Conservation (phyloP, 257 asterid species). For the Solanum habrochaites region DNA sequence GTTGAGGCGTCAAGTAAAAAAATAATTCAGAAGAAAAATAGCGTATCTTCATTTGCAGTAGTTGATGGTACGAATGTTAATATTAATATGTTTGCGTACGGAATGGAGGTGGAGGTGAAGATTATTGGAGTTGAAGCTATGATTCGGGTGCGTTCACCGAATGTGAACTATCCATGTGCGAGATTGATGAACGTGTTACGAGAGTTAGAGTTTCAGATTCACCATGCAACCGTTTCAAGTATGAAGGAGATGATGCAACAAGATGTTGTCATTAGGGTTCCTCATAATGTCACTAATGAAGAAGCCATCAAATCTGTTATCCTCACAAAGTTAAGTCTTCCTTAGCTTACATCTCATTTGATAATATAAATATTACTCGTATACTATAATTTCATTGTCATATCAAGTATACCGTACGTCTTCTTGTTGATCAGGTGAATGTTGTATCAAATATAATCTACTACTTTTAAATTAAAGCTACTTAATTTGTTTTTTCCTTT, state of each 20-base stretch:
- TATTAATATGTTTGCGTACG: neutral
- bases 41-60: neutral
- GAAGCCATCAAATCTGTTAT: slow-evolving; percentile 24
- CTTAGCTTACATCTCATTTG: neutral
- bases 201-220: slow-evolving; percentile 14
- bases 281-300: slow-evolving; percentile 11
- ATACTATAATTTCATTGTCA: neutral
- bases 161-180: slow-evolving; percentile 16
- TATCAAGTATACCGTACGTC: neutral
- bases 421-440: neutral
- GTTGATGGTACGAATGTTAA: neutral
- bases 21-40: neutral
- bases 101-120: slow-evolving; percentile 17
- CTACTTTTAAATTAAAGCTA: neutral
- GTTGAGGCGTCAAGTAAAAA: neutral
- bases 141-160: slow-evolving; percentile 10
- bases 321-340: neutral
- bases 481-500: neutral
- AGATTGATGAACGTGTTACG: slow-evolving; percentile 18
- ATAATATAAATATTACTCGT: neutral
- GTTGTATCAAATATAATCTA: neutral
- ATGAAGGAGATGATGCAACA: slow-evolving; percentile 24
- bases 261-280: slow-evolving; percentile 20
- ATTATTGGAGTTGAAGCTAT: slow-evolving; percentile 22
- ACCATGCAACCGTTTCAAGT: slow-evolving; percentile 14